Percentiles rank a stretch among this genome's conserved stretches.
phyloP scores from a whole-genome alignment of 208 protist species.

The Trypanosoma avium region DNA sequence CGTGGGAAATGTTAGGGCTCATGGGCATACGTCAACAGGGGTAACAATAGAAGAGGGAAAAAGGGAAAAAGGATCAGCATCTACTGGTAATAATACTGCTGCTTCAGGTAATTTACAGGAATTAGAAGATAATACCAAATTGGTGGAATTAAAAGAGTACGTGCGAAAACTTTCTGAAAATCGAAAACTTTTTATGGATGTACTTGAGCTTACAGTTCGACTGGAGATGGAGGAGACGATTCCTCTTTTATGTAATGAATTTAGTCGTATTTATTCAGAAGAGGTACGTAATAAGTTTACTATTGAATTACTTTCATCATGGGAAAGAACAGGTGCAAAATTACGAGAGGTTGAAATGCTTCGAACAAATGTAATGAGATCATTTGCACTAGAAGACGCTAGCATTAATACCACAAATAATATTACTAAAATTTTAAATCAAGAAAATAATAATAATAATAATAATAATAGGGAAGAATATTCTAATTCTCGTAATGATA shows the following conservation, averaged over 20 bases:
- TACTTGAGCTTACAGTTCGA: conserved; percentile 25
- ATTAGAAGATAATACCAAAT: neutral
- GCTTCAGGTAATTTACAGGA: neutral
- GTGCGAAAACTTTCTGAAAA: conserved; percentile 16
- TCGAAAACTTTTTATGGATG: conserved; percentile 26
- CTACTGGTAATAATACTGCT: conserved; percentile 7
- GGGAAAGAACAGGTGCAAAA: neutral
- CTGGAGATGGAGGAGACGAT: conserved; percentile 29
- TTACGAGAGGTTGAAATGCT: neutral
- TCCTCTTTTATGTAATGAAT: conserved; percentile 21
- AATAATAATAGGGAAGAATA: too few species aligned
- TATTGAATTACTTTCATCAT: conserved; percentile 1
- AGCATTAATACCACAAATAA: too few species aligned
- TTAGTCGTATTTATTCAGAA: conserved; percentile 25
- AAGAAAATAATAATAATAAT: too few species aligned
- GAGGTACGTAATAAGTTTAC: conserved; percentile 12
- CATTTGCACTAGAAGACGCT: conserved; percentile 17
- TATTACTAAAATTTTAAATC: too few species aligned
- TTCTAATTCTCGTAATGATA: too few species aligned
- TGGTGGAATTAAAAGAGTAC: neutral
- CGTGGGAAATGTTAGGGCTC: too few species aligned
- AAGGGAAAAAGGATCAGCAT: too few species aligned
- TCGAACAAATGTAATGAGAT: conserved; percentile 1
- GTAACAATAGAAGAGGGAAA: too few species aligned
- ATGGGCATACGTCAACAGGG: too few species aligned